Conservation (phyloP, 257 asterid genomes). For the Penstemon barbatus region DNA sequence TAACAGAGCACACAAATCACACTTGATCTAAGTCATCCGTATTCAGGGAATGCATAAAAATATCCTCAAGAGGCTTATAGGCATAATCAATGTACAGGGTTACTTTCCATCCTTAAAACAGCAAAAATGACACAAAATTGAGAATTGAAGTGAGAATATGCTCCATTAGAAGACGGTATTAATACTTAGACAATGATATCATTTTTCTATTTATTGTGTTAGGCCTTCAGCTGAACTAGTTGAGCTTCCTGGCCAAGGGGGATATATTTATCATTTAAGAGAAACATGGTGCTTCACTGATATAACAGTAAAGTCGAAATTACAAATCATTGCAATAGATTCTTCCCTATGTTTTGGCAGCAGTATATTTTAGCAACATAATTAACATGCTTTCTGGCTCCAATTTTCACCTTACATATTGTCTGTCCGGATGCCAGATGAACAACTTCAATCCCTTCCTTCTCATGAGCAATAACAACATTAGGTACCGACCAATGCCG, state of each 20-base stretch:
- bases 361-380: conserved; percentile 17
- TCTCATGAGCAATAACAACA: conserved; percentile 91
- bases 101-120: neutral
- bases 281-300: neutral
- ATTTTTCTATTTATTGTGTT: neutral
- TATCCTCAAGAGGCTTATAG: conserved; percentile 15
- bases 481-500: conserved; percentile 99
- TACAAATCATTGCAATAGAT: conserved; percentile 23
- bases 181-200: conserved; percentile 2
- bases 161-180: conserved; percentile 13
- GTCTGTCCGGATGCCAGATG: conserved; percentile 99
- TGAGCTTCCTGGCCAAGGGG: conserved; percentile 6
- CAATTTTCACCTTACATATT: conserved; percentile 70
- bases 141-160: neutral
- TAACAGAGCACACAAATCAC: conserved; percentile 6
- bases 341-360: neutral
- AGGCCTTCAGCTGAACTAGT: neutral
- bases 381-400: conserved; percentile 22
- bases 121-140: neutral
- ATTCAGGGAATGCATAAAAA: conserved; percentile 15
- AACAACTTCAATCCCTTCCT: conserved; percentile 95
- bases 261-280: conserved; percentile 6
- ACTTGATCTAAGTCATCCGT: conserved; percentile 3
- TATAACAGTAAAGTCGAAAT: conserved; percentile 10
- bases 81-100: conserved; percentile 6